Evolutionary conservation across 352 stramenopile species (phyloP).

Genomic region (Phytophthora idaei): DNA sequence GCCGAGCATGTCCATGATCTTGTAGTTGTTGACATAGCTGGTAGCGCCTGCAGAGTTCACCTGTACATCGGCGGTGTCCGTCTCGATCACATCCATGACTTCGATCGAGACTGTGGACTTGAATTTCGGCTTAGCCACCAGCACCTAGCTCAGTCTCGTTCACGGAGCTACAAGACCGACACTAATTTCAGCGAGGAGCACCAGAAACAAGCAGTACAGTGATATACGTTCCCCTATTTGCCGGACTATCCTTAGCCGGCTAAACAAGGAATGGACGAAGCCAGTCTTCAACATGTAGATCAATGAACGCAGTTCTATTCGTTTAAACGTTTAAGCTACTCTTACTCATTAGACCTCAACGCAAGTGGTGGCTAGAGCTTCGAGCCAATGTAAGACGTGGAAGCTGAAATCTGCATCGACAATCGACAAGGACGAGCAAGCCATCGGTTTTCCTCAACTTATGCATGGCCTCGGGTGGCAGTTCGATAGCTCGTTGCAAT

Average conservation of each 20-base stretch:
- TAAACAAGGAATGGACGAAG: not conserved
- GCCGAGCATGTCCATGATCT: slow-evolving; percentile 61
- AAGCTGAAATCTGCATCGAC: too few relatives aligned
- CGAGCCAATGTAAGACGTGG: too few relatives aligned
- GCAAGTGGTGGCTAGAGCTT: too few relatives aligned
- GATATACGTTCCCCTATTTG: not conserved
- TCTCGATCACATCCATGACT: slow-evolving; percentile 67
- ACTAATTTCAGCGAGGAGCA: slow-evolving; percentile 10
- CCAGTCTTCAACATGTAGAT: too few relatives aligned
- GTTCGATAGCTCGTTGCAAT: too few relatives aligned
- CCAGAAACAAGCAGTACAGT: slow-evolving; percentile 2
- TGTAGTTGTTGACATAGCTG: slow-evolving; percentile 81
- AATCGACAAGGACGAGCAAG: too few relatives aligned
- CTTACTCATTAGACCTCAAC: too few relatives aligned
- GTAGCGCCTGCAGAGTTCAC: slow-evolving; percentile 61
- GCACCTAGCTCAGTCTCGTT: not conserved
- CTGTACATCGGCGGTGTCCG: slow-evolving; percentile 60
- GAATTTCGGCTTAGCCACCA: not conserved
- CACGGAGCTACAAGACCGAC: not conserved
- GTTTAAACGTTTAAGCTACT: too few relatives aligned
- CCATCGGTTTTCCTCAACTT: too few relatives aligned
- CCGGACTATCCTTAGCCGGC: slow-evolving; percentile 20
- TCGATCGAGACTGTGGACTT: not conserved
- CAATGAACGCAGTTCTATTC: too few relatives aligned
- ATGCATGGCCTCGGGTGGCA: too few relatives aligned